Base-by-base conservation (phyloP, 2,329 filamentous ascomycete species). In the Akanthomyces uredinophilus region DNA sequence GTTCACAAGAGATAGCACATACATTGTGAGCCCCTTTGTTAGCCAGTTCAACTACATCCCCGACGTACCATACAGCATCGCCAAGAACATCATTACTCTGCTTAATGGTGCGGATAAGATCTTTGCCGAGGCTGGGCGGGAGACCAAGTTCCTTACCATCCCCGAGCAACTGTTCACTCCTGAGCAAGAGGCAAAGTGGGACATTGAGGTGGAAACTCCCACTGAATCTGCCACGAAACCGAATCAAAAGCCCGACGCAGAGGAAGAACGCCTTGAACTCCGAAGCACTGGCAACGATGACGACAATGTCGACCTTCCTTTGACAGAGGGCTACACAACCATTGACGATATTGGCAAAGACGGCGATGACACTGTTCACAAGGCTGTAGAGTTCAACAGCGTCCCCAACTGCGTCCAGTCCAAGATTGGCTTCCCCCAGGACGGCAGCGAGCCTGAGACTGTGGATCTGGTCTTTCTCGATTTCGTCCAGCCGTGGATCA, bases 401-500 rank as follows among this genome's bases (percentile, higher is more conserved):
- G 85, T 94, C 5, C 94, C 95, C 7, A 97, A 97, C 73, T 91
- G 87, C 72, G 85, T 99, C 62, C 89, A 94, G 72, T 79, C 88
- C 1, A 76, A 84, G 63, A 82, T 89, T 67, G 79, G 75, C 1
- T 90, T 96, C 68, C 82, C 87, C 1, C 68, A 75, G 11, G 76
- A 73, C 6, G 80, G 72, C 6, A 55, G 51, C 32, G 78, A 84
- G 18, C 90, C 91, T 0, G 84, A 89, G 58, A 87, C 76, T 0
- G 92, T 99, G 1, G 94, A 98, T 72, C 73, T 99, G 8, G 87
- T 97, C 16, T 99, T 96, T 71, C 85, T 96, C 63, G 92, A 96
- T 72, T 99, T 97, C 73, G 87, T 98, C 41, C 84, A 95, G 74
- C 87, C 87, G 11, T 96, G 90, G 83, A 78, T 98, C 44, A 74